Conservation (phyloP, 2,329 filamentous ascomycete species). For the Xylariaceae sp. region DNA sequence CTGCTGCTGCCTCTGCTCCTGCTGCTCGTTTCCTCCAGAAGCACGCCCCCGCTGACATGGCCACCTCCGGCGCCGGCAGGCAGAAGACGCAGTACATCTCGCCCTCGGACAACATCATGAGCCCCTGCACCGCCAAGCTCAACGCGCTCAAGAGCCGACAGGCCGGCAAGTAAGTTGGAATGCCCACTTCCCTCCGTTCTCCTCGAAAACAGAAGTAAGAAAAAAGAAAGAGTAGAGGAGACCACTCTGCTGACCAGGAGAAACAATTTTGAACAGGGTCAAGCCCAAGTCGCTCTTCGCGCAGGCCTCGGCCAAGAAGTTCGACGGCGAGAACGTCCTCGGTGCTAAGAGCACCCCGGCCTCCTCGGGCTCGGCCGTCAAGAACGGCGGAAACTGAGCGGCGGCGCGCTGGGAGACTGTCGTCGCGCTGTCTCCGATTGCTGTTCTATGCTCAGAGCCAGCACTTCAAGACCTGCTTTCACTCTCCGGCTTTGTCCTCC, state of each 20-base stretch:
- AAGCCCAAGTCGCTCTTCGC: constrained; percentile 64
- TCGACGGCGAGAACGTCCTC: constrained; percentile 38
- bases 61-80: constrained; percentile 16
- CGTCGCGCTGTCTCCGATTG: too few species aligned
- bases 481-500: too few species aligned
- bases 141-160: constrained; percentile 74
- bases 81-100: constrained; percentile 59
- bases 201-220: too few species aligned
- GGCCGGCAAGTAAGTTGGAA: constrained; percentile 58
- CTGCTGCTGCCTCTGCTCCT: constrained; percentile 6
- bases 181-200: neutral
- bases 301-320: constrained; percentile 56
- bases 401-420: too few species aligned
- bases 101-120: constrained; percentile 84
- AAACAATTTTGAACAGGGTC: too few species aligned
- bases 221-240: too few species aligned
- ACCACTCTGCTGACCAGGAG: too few species aligned
- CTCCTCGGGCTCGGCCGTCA: constrained; percentile 7
- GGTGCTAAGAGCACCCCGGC: constrained; percentile 29
- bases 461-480: neutral
- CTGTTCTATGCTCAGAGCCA: too few species aligned
- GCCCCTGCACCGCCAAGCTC: constrained; percentile 76
- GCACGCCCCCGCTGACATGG: constrained; percentile 19
- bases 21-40: constrained; percentile 9
- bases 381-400: constrained; percentile 1